Evolutionary conservation across 148 eudicot genomes (phyloP).

Genomic region (Diospyros lotus): DNA sequence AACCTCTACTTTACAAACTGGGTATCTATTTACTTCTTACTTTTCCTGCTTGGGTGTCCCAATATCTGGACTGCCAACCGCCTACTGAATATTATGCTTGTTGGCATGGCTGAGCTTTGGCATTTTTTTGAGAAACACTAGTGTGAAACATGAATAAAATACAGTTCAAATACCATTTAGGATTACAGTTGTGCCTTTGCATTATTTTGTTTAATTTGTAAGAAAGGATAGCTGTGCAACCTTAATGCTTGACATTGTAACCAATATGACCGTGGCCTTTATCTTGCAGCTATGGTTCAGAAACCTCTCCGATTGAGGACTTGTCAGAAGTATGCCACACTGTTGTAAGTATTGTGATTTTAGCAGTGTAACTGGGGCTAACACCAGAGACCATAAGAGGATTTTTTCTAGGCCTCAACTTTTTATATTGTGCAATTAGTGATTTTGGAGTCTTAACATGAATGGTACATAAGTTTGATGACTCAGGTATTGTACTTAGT

Average conservation of each 20-base stretch:
- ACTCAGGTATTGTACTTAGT: background rate
- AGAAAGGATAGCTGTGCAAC: background rate
- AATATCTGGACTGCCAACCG: background rate
- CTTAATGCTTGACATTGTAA: background rate
- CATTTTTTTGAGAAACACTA: background rate
- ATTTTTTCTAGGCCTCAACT: background rate
- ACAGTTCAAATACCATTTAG: background rate
- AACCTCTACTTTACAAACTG: background rate
- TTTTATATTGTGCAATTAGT: background rate
- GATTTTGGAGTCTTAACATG: background rate
- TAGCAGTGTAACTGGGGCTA: background rate
- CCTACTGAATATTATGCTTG: too few species aligned
- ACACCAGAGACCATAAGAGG: background rate
- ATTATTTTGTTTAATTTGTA: background rate
- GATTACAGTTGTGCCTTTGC: background rate
- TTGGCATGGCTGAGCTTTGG: too few species aligned
- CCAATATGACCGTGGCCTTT: constrained; percentile 4
- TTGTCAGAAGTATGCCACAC: constrained; percentile 78
- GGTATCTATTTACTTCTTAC: background rate
- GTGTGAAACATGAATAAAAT: background rate
- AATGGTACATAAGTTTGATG: background rate
- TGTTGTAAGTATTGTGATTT: constrained; percentile 41
- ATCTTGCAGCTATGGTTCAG: constrained; percentile 83
- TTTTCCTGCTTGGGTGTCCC: background rate
- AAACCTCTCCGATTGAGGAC: constrained; percentile 66